phyloP scores from a whole-genome alignment of 352 stramenopile species.

The Globisporangium heterothallicum region DNA sequence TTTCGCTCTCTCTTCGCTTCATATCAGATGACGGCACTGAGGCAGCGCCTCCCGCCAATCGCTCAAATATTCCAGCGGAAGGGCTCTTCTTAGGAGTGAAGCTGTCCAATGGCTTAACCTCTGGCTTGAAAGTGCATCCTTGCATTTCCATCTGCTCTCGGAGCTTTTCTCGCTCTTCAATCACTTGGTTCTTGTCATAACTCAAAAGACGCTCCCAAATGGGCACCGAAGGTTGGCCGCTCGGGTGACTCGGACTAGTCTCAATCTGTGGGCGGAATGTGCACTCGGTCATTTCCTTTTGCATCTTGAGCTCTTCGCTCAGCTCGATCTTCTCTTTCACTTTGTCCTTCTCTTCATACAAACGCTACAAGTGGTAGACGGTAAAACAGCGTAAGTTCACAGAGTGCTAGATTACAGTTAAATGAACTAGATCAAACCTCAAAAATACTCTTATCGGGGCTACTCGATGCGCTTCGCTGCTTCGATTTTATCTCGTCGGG shows the following conservation, averaged over 20 bases:
- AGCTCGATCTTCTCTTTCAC: slow-evolving; percentile 76
- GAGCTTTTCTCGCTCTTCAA: slow-evolving; percentile 71
- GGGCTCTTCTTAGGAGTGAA: slow-evolving; percentile 34
- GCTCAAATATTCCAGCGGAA: slow-evolving; percentile 36
- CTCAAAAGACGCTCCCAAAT: slow-evolving; percentile 73
- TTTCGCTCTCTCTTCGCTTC: slow-evolving; percentile 25
- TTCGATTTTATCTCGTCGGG: slow-evolving; percentile 59
- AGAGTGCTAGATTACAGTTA: slow-evolving; percentile 9
- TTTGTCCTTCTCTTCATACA: slow-evolving; percentile 77
- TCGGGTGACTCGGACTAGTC: slow-evolving; percentile 19
- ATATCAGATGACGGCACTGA: slow-evolving; percentile 23
- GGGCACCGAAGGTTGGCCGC: slow-evolving; percentile 31
- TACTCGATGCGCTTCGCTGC: slow-evolving; percentile 44
- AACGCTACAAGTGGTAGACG: slow-evolving; percentile 30
- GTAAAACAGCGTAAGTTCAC: slow-evolving; percentile 18
- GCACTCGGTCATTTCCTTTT: slow-evolving; percentile 77
- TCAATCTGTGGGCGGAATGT: slow-evolving; percentile 76
- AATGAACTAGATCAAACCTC: slow-evolving; percentile 33
- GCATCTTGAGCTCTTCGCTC: slow-evolving; percentile 54
- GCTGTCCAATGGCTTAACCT: slow-evolving; percentile 51
- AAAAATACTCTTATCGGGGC: slow-evolving; percentile 69
- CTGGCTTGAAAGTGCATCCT: slow-evolving; percentile 79
- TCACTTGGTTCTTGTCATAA: slow-evolving; percentile 75
- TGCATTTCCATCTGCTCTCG: slow-evolving; percentile 69
- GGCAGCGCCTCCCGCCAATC: slow-evolving; percentile 24